Evolutionary conservation across 441 rosid species (phyloP).

Genomic region (Aleurites moluccanus): DNA sequence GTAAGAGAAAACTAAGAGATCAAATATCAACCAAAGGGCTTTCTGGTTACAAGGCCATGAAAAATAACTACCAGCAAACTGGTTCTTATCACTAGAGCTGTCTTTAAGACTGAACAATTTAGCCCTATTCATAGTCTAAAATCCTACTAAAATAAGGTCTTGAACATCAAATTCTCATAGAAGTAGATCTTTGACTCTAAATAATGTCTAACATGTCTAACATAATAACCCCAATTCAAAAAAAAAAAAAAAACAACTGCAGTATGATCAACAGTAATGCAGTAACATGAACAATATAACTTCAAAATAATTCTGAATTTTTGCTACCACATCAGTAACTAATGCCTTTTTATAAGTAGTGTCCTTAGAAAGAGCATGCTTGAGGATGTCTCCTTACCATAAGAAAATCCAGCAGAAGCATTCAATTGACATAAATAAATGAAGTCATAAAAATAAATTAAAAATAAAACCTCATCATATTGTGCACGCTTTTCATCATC

Average conservation of each 20-base stretch:
- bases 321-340: neutral
- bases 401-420: conserved; percentile 3
- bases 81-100: too few relatives aligned
- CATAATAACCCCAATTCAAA: neutral
- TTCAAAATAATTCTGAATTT: too few relatives aligned
- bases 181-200: too few relatives aligned
- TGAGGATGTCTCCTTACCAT: neutral
- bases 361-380: neutral
- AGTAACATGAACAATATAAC: too few relatives aligned
- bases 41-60: too few relatives aligned
- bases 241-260: too few relatives aligned
- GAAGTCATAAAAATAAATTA: neutral
- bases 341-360: neutral
- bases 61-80: too few relatives aligned
- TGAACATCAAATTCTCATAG: neutral
- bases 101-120: too few relatives aligned
- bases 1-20: too few relatives aligned
- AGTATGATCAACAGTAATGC: too few relatives aligned
- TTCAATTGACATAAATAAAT: neutral
- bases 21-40: too few relatives aligned
- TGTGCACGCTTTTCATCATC: conserved; percentile 86
- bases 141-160: neutral
- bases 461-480: conserved; percentile 76
- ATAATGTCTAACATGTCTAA: too few relatives aligned
- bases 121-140: neutral